A percentile compares a stretch with the other conserved stretches of the same genome.
phyloP scores from a whole-genome alignment of 768 basidiomycete species.

The Hypholoma fasciculare region DNA sequence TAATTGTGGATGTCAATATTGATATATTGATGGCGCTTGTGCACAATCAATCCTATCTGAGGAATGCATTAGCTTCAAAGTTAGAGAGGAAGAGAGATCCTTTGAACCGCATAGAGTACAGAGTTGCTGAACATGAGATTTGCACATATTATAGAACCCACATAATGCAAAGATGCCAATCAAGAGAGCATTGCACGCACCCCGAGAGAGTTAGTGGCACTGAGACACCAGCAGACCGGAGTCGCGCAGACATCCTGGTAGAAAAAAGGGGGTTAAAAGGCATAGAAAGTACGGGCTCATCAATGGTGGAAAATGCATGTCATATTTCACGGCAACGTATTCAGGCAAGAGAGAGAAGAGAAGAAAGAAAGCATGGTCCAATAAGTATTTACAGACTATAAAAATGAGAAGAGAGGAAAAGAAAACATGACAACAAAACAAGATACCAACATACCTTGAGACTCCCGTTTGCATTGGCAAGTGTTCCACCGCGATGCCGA shows the following conservation, averaged over 20 bases:
- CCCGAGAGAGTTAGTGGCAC: background rate
- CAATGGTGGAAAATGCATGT: background rate
- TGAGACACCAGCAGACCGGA: background rate
- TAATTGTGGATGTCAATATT: too few relatives aligned
- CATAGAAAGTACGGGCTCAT: background rate
- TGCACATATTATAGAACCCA: background rate
- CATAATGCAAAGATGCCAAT: background rate
- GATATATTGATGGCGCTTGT: too few relatives aligned
- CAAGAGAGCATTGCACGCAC: background rate
- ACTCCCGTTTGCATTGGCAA: background rate
- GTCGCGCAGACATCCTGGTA: background rate
- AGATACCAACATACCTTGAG: conserved; percentile 17
- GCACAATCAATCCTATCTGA: too few relatives aligned
- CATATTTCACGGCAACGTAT: conserved; percentile 1
- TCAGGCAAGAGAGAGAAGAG: background rate
- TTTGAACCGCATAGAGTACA: conserved; percentile 1
- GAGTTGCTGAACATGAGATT: background rate
- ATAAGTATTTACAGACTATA: conserved; percentile 8
- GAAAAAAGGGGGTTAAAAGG: background rate
- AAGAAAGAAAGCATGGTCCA: conserved; percentile 1
- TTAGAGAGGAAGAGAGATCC: background rate
- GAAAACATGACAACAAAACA: conserved; percentile 14
- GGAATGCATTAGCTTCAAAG: background rate
- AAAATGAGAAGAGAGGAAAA: conserved; percentile 10
- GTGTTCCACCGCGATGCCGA: background rate